Conservation (phyloP, 78 protist species). For the Dictyostelium intermedium region DNA sequence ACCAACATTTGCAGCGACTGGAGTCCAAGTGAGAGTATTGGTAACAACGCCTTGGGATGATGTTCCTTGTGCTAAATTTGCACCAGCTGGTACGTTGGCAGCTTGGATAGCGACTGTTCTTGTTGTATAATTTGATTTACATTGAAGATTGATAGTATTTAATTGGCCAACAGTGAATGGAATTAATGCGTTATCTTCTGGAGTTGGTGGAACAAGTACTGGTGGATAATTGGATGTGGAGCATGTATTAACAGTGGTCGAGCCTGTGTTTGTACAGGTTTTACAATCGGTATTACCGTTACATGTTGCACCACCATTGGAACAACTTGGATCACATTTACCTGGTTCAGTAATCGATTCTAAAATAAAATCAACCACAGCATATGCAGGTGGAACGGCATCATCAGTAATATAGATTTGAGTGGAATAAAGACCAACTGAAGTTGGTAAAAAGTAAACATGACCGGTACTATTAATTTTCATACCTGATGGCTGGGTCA, state of each 20-base stretch:
- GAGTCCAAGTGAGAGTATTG: conserved; percentile 7
- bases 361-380: background rate
- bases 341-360: background rate
- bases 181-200: background rate
- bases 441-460: background rate
- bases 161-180: background rate
- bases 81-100: conserved; percentile 13
- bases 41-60: background rate
- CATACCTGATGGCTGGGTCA: conserved; percentile 7
- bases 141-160: background rate
- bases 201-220: background rate
- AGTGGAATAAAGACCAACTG: background rate
- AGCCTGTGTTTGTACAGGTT: background rate
- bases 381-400: background rate
- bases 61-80: background rate
- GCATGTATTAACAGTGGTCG: background rate
- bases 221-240: background rate
- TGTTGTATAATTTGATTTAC: background rate
- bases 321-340: background rate
- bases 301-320: background rate
- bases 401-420: background rate
- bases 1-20: background rate
- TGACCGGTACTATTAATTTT: background rate
- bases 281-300: background rate
- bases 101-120: background rate